These are phyloP conservation scores for Coemansia sp. DNA, from an alignment of 192 early-diverging fungal species.

Conservation along the genomic window DNA sequence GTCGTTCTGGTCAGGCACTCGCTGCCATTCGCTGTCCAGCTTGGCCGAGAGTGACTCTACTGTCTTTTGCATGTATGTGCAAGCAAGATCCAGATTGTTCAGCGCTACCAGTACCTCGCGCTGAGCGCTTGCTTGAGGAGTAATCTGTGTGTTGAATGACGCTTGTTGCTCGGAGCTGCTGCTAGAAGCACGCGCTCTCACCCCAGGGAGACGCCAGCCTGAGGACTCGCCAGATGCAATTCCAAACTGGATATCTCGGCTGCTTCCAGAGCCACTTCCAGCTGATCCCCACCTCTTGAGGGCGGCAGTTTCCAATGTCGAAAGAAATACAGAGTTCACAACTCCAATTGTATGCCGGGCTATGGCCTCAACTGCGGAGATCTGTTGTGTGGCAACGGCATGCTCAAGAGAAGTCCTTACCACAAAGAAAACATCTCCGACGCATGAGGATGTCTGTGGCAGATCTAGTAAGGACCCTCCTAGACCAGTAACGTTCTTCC, in stretches of 20 bases:
- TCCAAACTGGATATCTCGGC: neutral
- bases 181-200: neutral
- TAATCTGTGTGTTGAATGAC: neutral
- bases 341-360: slow-evolving; percentile 64
- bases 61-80: slow-evolving; percentile 77
- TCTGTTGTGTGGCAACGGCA: slow-evolving; percentile 71
- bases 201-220: slow-evolving; percentile 28
- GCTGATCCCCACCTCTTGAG: slow-evolving; percentile 18
- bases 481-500: neutral
- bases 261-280: neutral
- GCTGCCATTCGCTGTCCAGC: slow-evolving; percentile 55
- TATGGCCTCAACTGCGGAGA: slow-evolving; percentile 68
- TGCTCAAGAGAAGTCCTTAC: slow-evolving; percentile 73
- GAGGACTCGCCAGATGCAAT: slow-evolving; percentile 1
- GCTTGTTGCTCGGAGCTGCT: neutral
- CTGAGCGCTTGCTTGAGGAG: slow-evolving; percentile 23
- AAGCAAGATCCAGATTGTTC: slow-evolving; percentile 88
- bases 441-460: slow-evolving; percentile 57
- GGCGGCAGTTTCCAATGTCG: slow-evolving; percentile 31
- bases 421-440: slow-evolving; percentile 96
- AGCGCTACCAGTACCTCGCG: slow-evolving; percentile 61
- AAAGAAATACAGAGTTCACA: slow-evolving; percentile 27
- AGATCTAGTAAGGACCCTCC: neutral
- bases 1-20: slow-evolving; percentile 11
- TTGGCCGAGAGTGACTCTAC: slow-evolving; percentile 65